Conservation (phyloP, 169 alveolate species). For the Plasmodium berghei region DNA sequence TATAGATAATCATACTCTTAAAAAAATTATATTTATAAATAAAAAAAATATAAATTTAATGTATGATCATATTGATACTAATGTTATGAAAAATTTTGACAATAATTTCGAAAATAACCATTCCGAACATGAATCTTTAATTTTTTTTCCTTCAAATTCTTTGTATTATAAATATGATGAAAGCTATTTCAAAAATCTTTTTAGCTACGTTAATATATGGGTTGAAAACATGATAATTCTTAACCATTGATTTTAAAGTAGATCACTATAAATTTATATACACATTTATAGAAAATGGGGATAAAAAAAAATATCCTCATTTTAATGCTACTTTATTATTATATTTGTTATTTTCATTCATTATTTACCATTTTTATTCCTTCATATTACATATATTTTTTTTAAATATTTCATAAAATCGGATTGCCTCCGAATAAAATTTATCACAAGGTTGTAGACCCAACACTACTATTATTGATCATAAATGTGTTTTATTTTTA, state of each 20-base stretch:
- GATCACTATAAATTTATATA: no score
- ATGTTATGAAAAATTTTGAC: constrained; percentile 60
- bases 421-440: no score
- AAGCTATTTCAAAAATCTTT: constrained; percentile 21
- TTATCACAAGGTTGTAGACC: no score
- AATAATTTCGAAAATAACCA: neutral
- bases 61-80: constrained; percentile 48
- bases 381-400: constrained; percentile 1
- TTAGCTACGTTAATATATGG: constrained; percentile 40
- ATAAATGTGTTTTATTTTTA: no score
- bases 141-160: constrained; percentile 66
- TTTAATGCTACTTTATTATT: no score
- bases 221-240: constrained; percentile 22
- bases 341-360: no score
- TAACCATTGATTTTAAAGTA: constrained; percentile 15
- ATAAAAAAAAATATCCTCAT: neutral
- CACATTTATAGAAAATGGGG: neutral
- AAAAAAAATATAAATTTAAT: constrained; percentile 62
- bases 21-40: constrained; percentile 66
- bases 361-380: neutral
- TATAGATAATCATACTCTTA: constrained; percentile 70
- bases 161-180: constrained; percentile 67
- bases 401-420: neutral
- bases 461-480: no score
- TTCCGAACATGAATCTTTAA: constrained; percentile 3